phyloP scores from a whole-genome alignment of 768 basidiomycete species.

The Kwoniella europaea region DNA sequence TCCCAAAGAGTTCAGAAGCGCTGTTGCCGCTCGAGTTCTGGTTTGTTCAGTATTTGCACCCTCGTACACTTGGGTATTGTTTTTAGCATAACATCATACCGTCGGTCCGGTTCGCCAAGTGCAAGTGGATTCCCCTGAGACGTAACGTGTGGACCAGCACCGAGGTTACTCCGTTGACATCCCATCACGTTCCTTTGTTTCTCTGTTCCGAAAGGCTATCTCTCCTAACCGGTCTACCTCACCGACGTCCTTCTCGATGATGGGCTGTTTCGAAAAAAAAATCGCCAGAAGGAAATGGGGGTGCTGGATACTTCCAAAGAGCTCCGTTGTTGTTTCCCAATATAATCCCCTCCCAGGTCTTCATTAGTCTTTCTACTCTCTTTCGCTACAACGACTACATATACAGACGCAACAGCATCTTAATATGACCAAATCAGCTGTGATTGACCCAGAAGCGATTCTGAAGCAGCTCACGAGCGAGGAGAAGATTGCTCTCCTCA shows the following conservation, averaged over 20 bases:
- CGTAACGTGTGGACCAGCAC: background rate
- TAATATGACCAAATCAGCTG: slow-evolving; percentile 12
- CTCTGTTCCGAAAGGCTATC: background rate
- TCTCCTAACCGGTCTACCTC: background rate
- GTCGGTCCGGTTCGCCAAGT: background rate
- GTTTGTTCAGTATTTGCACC: background rate
- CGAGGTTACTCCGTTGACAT: background rate
- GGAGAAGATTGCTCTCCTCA: slow-evolving; percentile 43
- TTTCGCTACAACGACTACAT: background rate
- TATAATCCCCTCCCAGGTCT: too few species aligned
- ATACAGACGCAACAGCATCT: background rate
- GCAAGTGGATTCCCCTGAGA: background rate
- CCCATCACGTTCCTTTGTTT: background rate
- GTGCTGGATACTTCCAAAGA: background rate
- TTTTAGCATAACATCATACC: background rate
- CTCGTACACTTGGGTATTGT: background rate
- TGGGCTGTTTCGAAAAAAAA: background rate
- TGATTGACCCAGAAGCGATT: slow-evolving; percentile 20
- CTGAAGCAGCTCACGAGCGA: slow-evolving; percentile 35
- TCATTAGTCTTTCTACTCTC: too few species aligned
- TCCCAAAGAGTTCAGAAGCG: too few species aligned
- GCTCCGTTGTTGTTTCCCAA: too few species aligned
- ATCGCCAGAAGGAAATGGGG: background rate
- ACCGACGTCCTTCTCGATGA: background rate
- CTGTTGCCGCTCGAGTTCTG: background rate